phyloP scores from a whole-genome alignment of 176 grass and related monocot species.

The Hsuehochloa calcarea region DNA sequence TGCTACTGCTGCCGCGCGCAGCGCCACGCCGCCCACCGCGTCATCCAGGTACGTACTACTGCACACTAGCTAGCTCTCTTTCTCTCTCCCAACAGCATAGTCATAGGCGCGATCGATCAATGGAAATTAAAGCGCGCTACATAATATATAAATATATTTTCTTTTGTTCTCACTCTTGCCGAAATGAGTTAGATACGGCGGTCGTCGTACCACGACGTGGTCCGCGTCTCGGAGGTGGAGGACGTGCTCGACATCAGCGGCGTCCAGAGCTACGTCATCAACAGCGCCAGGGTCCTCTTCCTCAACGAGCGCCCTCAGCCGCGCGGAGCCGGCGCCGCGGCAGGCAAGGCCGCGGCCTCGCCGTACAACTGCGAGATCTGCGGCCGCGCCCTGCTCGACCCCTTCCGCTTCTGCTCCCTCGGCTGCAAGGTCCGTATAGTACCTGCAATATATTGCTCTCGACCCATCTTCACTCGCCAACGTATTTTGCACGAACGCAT shows the following conservation, averaged over 20 bases:
- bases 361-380: conserved; percentile 83
- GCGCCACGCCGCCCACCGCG: conserved; percentile 57
- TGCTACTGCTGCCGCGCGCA: conserved; percentile 75
- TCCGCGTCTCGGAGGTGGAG: conserved; percentile 69
- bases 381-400: conserved; percentile 70
- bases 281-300: conserved; percentile 81
- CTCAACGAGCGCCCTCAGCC: conserved; percentile 79
- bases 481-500: too few species aligned
- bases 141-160: too few species aligned
- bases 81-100: too few species aligned
- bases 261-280: conserved; percentile 89
- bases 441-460: too few species aligned
- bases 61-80: too few species aligned
- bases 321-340: conserved; percentile 47
- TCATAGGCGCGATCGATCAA: too few species aligned
- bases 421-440: conserved; percentile 62
- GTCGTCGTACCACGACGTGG: conserved; percentile 79
- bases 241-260: conserved; percentile 67
- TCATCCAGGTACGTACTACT: conserved; percentile 54
- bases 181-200: conserved; percentile 54
- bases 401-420: conserved; percentile 85
- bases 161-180: too few species aligned
- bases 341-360: conserved; percentile 42
- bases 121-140: background rate
- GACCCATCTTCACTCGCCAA: too few species aligned